A percentile compares a stretch with the other conserved stretches of the same genome.
phyloP scores from a whole-genome alignment of 2,329 filamentous ascomycete species.

The Colletotrichum orchidophilum region DNA sequence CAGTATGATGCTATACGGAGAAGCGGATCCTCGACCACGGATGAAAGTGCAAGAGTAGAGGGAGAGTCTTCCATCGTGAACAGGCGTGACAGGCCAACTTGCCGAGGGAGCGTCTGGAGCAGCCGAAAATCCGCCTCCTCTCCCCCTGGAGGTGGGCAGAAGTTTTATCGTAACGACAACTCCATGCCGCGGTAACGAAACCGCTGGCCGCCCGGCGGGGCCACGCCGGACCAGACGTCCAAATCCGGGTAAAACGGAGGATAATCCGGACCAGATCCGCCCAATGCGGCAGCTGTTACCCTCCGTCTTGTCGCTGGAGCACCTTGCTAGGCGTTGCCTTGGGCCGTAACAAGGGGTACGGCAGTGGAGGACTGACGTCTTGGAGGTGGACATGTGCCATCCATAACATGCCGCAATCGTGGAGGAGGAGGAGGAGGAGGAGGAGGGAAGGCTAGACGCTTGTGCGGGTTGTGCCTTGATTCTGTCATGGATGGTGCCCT shows the following conservation, averaged over 20 bases:
- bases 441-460: not conserved
- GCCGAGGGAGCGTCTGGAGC: not conserved
- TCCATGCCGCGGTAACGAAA: conserved; percentile 20
- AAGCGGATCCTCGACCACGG: not conserved
- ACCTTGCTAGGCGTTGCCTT: not conserved
- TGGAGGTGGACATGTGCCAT: not conserved
- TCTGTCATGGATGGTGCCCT: not conserved
- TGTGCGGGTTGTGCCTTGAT: conserved; percentile 1
- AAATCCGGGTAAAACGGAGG: conserved; percentile 25
- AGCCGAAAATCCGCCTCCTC: not conserved
- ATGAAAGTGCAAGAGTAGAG: not conserved
- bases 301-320: not conserved
- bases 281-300: conserved; percentile 14
- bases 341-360: not conserved
- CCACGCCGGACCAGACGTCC: conserved; percentile 19
- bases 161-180: conserved; percentile 7
- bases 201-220: not conserved
- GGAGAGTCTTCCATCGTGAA: not conserved
- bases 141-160: not conserved
- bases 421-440: not conserved
- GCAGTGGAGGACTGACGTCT: conserved; percentile 8
- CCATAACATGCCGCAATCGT: not conserved
- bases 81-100: too few species aligned
- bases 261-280: conserved; percentile 24
- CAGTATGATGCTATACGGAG: too few species aligned